Evolutionary conservation across 805 yeast genomes (phyloP).

Genomic region (Metschnikowia baotianmanensis): DNA sequence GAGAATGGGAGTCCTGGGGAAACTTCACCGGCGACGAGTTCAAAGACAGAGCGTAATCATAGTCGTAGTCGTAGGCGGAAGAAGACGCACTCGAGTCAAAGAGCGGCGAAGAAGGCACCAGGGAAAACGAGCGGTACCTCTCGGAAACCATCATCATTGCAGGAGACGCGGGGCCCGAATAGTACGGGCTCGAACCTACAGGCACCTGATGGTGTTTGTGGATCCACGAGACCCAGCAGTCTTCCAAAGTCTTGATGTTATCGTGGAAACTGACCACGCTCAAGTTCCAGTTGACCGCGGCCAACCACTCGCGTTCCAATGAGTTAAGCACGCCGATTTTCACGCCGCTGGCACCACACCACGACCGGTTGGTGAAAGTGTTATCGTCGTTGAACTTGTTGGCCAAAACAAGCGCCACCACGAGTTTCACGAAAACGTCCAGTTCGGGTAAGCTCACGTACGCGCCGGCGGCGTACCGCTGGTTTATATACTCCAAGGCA

Average conservation of each 20-base stretch:
- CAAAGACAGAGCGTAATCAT: slow-evolving; percentile 26
- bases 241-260: slow-evolving; percentile 41
- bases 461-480: slow-evolving; percentile 42
- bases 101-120: slow-evolving; percentile 24
- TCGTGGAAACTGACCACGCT: slow-evolving; percentile 38
- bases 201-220: slow-evolving; percentile 23
- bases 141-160: not conserved
- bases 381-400: slow-evolving; percentile 96
- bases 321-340: slow-evolving; percentile 56
- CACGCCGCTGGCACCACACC: slow-evolving; percentile 95
- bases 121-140: slow-evolving; percentile 6
- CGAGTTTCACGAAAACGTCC: slow-evolving; percentile 53
- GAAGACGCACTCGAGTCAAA: slow-evolving; percentile 12
- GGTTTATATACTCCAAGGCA: slow-evolving; percentile 75
- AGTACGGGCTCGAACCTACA: slow-evolving; percentile 4
- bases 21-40: slow-evolving; percentile 26
- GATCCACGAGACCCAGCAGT: slow-evolving; percentile 46
- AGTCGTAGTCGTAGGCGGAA: slow-evolving; percentile 17
- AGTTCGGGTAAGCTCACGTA: slow-evolving; percentile 23
- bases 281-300: slow-evolving; percentile 57
- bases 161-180: not conserved
- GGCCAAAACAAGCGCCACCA: slow-evolving; percentile 74
- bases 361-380: slow-evolving; percentile 90
- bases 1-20: slow-evolving; percentile 19
- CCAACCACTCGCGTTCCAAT: slow-evolving; percentile 71